Evolutionary conservation across 306 rosid genomes (phyloP).

Genomic region (Trifolium dubium): DNA sequence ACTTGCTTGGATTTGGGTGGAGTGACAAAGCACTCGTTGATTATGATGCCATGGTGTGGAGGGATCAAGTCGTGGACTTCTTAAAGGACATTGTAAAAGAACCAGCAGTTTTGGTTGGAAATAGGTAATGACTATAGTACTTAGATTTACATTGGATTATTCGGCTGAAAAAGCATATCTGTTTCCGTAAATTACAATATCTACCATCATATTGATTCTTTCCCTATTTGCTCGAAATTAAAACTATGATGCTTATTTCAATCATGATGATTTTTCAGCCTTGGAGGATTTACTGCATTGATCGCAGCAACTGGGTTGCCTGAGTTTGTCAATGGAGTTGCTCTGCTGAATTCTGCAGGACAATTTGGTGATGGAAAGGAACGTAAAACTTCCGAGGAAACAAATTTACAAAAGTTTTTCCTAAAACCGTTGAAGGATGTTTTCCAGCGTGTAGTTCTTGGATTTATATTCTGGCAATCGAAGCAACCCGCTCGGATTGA

Average conservation of each 20-base stretch:
- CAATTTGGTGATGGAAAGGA: slow-evolving; percentile 72
- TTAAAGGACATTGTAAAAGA: slow-evolving; percentile 89
- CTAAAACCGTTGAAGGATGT: slow-evolving; percentile 78
- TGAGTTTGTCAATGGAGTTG: slow-evolving; percentile 78
- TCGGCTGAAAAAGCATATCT: slow-evolving; percentile 5
- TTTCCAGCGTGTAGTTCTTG: slow-evolving; percentile 83
- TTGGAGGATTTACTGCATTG: slow-evolving; percentile 94
- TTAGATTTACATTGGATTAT: slow-evolving; percentile 8
- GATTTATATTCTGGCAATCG: slow-evolving; percentile 91
- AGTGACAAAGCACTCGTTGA: slow-evolving; percentile 94
- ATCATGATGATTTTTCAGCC: slow-evolving; percentile 64
- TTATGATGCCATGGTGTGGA: slow-evolving; percentile 94
- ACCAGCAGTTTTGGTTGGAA: slow-evolving; percentile 84
- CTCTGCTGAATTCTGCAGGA: slow-evolving; percentile 85
- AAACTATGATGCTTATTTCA: slow-evolving; percentile 24
- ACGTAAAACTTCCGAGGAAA: slow-evolving; percentile 62
- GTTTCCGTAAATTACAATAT: neutral
- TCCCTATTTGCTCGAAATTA: neutral
- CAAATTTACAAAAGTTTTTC: slow-evolving; percentile 60
- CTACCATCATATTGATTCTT: neutral
- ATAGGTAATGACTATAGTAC: slow-evolving; percentile 58
- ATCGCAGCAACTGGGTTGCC: slow-evolving; percentile 78
- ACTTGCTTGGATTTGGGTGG: slow-evolving; percentile 98
- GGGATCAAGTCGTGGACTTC: slow-evolving; percentile 87
- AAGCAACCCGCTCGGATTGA: slow-evolving; percentile 82